phyloP scores from a whole-genome alignment of 768 basidiomycete species.

The Gymnopilus dilepis region DNA sequence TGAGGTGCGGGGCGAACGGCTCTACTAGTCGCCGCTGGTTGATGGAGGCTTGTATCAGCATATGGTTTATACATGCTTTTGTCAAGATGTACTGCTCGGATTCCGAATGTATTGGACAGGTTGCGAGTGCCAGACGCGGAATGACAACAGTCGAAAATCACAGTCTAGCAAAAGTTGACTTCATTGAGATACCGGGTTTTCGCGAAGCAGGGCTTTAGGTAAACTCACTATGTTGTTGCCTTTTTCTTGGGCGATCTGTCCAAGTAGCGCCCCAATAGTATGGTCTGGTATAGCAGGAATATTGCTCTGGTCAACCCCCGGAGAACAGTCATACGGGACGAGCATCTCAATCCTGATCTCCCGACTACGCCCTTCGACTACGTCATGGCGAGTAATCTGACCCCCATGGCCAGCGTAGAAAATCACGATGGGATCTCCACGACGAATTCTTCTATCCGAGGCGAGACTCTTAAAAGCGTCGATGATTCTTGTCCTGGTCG shows the following conservation, averaged over 20 bases:
- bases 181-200: not conserved
- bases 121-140: slow-evolving; percentile 2
- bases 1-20: not conserved
- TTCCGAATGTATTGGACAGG: too few species aligned
- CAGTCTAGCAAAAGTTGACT: not conserved
- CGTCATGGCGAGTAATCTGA: not conserved
- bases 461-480: not conserved
- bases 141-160: slow-evolving; percentile 9
- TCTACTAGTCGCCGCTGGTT: not conserved
- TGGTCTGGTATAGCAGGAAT: not conserved
- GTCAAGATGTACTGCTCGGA: not conserved
- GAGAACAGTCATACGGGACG: not conserved
- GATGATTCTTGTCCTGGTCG: not conserved
- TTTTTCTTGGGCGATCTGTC: not conserved
- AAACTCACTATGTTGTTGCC: slow-evolving; percentile 7
- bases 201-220: too few species aligned
- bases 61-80: not conserved
- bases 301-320: not conserved
- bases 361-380: not conserved
- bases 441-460: not conserved
- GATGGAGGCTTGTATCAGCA: not conserved
- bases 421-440: not conserved
- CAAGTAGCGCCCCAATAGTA: not conserved
- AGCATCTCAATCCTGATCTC: not conserved
- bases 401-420: slow-evolving; percentile 1